Evolutionary conservation across 1,284 basidiomycete species (phyloP).

Genomic region (Golubevia sp.): DNA sequence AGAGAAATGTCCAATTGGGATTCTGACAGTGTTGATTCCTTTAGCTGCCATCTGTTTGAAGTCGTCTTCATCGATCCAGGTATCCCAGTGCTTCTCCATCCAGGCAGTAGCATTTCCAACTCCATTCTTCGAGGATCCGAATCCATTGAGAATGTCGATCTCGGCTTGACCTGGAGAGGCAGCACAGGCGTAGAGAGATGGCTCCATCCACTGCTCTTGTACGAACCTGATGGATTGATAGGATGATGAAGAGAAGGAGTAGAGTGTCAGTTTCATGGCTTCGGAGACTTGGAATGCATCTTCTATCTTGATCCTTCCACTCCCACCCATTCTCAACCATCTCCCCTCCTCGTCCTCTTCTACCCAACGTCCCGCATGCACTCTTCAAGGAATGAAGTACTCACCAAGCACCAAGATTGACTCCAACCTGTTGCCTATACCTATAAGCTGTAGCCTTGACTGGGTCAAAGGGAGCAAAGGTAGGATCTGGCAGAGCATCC

Average conservation of each 20-base stretch:
- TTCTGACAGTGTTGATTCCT: slow-evolving; percentile 26
- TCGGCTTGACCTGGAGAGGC: slow-evolving; percentile 66
- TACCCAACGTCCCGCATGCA: no score
- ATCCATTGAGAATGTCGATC: slow-evolving; percentile 63
- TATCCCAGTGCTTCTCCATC: slow-evolving; percentile 78
- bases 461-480: slow-evolving; percentile 44
- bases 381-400: slow-evolving; percentile 10
- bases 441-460: slow-evolving; percentile 30
- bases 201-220: slow-evolving; percentile 78
- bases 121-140: slow-evolving; percentile 67
- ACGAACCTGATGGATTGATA: slow-evolving; percentile 69
- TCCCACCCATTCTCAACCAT: no score
- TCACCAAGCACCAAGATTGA: slow-evolving; percentile 73
- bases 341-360: background rate
- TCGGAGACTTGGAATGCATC: no score
- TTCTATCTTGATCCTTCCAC: background rate
- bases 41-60: slow-evolving; percentile 64
- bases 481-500: slow-evolving; percentile 28
- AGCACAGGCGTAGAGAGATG: slow-evolving; percentile 72
- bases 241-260: background rate
- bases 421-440: slow-evolving; percentile 29
- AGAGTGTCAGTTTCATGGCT: no score
- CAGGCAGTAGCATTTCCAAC: slow-evolving; percentile 63
- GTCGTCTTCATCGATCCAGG: slow-evolving; percentile 72
- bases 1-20: slow-evolving; percentile 62